phyloP scores from a whole-genome alignment of 2,329 filamentous ascomycete species.

The Paecilomyces niveus region DNA sequence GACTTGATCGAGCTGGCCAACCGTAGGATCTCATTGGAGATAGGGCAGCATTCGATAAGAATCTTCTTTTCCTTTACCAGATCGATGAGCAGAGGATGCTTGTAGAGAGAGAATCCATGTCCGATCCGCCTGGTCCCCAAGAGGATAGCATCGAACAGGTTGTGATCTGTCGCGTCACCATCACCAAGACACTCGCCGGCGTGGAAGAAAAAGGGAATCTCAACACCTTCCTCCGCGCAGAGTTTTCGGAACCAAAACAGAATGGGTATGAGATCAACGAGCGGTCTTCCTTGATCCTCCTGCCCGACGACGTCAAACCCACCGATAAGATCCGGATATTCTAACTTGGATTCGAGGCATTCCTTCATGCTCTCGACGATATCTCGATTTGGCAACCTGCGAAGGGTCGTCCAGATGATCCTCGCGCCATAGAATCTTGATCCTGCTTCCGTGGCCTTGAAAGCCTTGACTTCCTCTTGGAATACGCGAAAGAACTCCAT shows the following conservation, averaged over 20 bases:
- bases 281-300: conserved; percentile 70
- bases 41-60: conserved; percentile 81
- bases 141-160: conserved; percentile 82
- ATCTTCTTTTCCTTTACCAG: conserved; percentile 86
- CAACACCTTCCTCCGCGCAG: conserved; percentile 67
- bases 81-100: conserved; percentile 82
- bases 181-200: conserved; percentile 82
- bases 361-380: conserved; percentile 78
- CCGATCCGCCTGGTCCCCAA: conserved; percentile 84
- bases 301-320: conserved; percentile 89
- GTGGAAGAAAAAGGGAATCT: conserved; percentile 93
- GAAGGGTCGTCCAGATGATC: conserved; percentile 76
- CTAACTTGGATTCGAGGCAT: conserved; percentile 74
- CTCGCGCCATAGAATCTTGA: conserved; percentile 75
- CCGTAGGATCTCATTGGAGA: conserved; percentile 80
- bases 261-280: conserved; percentile 71
- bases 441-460: conserved; percentile 64
- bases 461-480: conserved; percentile 69
- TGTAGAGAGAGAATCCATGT: conserved; percentile 81
- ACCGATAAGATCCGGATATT: conserved; percentile 70
- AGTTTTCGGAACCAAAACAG: conserved; percentile 91
- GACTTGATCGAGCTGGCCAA: conserved; percentile 68
- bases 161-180: conserved; percentile 68
- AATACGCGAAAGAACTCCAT: conserved; percentile 64
- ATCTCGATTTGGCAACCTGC: conserved; percentile 54